phyloP scores from a whole-genome alignment of 73 alveolate genomes.

The Paramecium primaurelia region DNA sequence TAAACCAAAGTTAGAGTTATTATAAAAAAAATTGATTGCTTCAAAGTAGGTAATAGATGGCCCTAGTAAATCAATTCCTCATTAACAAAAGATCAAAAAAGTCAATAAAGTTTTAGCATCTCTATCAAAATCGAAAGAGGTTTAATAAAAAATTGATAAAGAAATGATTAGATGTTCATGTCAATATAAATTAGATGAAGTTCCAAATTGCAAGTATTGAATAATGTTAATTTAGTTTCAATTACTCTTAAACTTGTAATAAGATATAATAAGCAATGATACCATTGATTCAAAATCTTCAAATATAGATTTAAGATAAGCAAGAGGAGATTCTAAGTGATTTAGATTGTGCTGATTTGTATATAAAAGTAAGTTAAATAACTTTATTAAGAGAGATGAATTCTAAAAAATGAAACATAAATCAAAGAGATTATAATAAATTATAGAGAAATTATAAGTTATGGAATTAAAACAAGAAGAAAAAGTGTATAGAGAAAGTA shows the following conservation, averaged over 20 bases:
- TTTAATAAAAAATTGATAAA: background rate
- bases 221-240: background rate
- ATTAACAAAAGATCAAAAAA: background rate
- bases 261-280: background rate
- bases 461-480: conserved; percentile 15
- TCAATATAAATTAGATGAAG: background rate
- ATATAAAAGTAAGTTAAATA: background rate
- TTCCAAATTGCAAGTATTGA: conserved; percentile 10
- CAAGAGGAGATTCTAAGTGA: background rate
- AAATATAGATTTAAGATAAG: background rate
- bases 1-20: background rate
- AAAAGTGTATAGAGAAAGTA: background rate
- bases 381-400: background rate
- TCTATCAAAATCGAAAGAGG: background rate
- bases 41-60: background rate
- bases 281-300: background rate
- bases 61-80: background rate
- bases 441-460: background rate
- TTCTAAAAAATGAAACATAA: background rate
- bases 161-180: background rate
- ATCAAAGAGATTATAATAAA: background rate
- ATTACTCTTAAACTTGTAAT: background rate
- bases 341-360: conserved; percentile 14
- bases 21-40: conserved; percentile 10
- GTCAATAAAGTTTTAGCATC: conserved; percentile 31